Evolutionary conservation across 768 basidiomycete genomes (phyloP).

Genomic region (Grammothele lineata): DNA sequence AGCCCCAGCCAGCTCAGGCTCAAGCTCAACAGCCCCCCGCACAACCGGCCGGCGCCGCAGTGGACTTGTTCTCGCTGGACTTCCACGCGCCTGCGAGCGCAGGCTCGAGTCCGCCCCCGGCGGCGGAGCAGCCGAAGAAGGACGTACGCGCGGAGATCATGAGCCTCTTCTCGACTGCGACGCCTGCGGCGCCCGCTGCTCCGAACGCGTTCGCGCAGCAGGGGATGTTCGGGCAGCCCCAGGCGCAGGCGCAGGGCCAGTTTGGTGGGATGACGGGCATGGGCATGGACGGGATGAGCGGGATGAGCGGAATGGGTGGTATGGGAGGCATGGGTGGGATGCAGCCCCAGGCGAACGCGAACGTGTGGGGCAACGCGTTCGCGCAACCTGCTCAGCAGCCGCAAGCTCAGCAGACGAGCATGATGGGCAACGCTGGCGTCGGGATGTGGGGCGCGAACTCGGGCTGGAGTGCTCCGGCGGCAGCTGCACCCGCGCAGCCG

Average conservation of each 20-base stretch:
- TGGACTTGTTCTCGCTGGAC: slow-evolving; percentile 82
- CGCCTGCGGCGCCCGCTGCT: slow-evolving; percentile 24
- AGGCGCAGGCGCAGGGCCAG: slow-evolving; percentile 21
- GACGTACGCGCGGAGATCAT: slow-evolving; percentile 84
- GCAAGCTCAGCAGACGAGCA: slow-evolving; percentile 36
- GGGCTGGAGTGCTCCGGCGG: slow-evolving; percentile 48
- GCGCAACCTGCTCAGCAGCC: slow-evolving; percentile 20
- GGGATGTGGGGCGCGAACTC: slow-evolving; percentile 66
- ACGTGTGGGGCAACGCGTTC: slow-evolving; percentile 27
- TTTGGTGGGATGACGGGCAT: slow-evolving; percentile 8
- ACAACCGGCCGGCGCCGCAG: slow-evolving; percentile 33
- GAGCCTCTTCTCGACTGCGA: slow-evolving; percentile 63
- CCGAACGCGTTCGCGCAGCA: slow-evolving; percentile 5
- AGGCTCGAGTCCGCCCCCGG: slow-evolving; percentile 15
- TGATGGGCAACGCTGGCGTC: slow-evolving; percentile 50
- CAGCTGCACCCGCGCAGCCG: slow-evolving; percentile 32
- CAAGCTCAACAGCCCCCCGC: slow-evolving; percentile 20
- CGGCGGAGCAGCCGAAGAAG: slow-evolving; percentile 43
- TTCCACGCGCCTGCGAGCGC: slow-evolving; percentile 63
- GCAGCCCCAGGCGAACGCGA: slow-evolving; percentile 12
- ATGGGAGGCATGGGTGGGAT: neutral
- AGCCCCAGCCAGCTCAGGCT: slow-evolving; percentile 13
- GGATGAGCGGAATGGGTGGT: neutral
- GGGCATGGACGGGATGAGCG: neutral
- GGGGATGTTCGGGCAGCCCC: neutral